A percentile compares a stretch with the other conserved stretches of the same genome.
phyloP scores from a whole-genome alignment of 1,139 yeast species.

The Debaryomyces coudertii region DNA sequence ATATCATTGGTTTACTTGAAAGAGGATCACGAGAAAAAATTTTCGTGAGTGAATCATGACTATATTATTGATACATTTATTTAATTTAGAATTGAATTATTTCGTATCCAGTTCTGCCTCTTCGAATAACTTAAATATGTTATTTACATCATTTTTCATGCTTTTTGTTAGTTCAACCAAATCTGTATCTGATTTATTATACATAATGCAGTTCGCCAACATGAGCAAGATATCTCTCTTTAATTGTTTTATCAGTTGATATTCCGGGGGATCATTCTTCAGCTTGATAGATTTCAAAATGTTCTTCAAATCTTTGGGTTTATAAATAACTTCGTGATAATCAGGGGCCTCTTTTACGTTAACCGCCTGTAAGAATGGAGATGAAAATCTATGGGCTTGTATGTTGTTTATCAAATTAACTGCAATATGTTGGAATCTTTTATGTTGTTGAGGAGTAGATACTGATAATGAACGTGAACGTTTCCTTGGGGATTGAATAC shows the following conservation, averaged over 20 bases:
- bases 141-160: slow-evolving; percentile 63
- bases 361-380: slow-evolving; percentile 74
- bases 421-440: slow-evolving; percentile 57
- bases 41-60: neutral
- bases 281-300: slow-evolving; percentile 58
- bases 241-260: slow-evolving; percentile 60
- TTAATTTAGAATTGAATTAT: slow-evolving; percentile 2
- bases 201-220: slow-evolving; percentile 87
- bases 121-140: slow-evolving; percentile 53
- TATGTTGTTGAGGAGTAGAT: slow-evolving; percentile 34
- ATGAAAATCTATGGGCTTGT: slow-evolving; percentile 72
- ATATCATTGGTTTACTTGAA: neutral
- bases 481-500: slow-evolving; percentile 13
- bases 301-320: slow-evolving; percentile 70
- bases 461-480: slow-evolving; percentile 35
- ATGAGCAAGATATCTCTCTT: slow-evolving; percentile 72
- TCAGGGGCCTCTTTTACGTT: slow-evolving; percentile 69
- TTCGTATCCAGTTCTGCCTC: slow-evolving; percentile 33
- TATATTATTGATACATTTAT: neutral
- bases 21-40: neutral
- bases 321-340: slow-evolving; percentile 60
- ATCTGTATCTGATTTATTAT: slow-evolving; percentile 67
- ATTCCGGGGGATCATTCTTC: slow-evolving; percentile 41
- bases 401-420: slow-evolving; percentile 64
- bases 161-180: slow-evolving; percentile 64